Evolutionary conservation across 1,284 basidiomycete genomes (phyloP).

Genomic region (Boletus semigastroideus): DNA sequence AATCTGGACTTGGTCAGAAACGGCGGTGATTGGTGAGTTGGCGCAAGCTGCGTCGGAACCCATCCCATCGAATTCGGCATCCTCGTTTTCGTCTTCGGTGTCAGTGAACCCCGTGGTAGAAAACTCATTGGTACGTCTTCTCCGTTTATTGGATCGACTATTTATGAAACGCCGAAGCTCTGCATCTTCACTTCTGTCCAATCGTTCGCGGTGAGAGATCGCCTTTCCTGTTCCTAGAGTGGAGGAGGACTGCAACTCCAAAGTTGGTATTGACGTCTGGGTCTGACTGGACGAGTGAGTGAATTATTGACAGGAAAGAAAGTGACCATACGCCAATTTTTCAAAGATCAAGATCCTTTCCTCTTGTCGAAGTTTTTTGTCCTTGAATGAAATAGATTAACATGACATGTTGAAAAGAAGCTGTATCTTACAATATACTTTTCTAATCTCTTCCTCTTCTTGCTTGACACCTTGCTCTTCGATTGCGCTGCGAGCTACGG

Average conservation of each 20-base stretch:
- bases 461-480: constrained; percentile 70
- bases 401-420: neutral
- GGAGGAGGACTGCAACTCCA: constrained; percentile 71
- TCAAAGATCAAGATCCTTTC: constrained; percentile 71
- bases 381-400: constrained; percentile 41
- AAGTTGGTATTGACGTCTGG: constrained; percentile 62
- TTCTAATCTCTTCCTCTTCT: constrained; percentile 79
- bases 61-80: constrained; percentile 27
- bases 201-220: constrained; percentile 56
- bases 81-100: constrained; percentile 39
- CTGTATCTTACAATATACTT: constrained; percentile 70
- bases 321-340: constrained; percentile 65
- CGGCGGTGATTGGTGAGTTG: neutral
- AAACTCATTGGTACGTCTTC: constrained; percentile 39
- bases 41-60: constrained; percentile 4
- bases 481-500: constrained; percentile 55
- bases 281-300: constrained; percentile 55
- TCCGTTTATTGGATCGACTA: constrained; percentile 47
- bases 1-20: constrained; percentile 7
- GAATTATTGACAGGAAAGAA: neutral
- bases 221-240: constrained; percentile 73
- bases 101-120: constrained; percentile 31
- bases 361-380: constrained; percentile 86
- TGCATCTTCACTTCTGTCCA: constrained; percentile 61
- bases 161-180: constrained; percentile 54